Conservation (phyloP, 768 basidiomycete genomes). For the Suillus hirtellus region DNA sequence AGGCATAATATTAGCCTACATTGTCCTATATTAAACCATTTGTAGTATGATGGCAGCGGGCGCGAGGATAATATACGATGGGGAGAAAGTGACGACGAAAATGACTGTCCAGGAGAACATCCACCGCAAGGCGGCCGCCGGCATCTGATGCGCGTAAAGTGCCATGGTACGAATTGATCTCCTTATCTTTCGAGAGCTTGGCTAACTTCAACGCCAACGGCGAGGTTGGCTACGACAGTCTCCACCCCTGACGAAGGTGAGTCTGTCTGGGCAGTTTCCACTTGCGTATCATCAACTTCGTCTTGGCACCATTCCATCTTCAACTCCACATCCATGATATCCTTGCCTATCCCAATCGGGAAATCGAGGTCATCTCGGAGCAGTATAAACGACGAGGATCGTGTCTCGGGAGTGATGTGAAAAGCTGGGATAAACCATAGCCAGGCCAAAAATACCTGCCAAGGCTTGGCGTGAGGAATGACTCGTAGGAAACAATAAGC, state of each 20-base stretch:
- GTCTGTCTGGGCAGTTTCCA: neutral
- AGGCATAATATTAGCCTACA: neutral
- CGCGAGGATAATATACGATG: neutral
- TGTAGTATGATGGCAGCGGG: neutral
- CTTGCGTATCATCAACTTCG: neutral
- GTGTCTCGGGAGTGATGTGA: slow-evolving; percentile 61
- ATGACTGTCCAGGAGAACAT: neutral
- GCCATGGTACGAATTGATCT: neutral
- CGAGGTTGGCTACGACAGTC: neutral
- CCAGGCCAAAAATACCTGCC: slow-evolving; percentile 79
- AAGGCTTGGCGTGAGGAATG: slow-evolving; percentile 2
- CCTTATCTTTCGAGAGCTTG: slow-evolving; percentile 2
- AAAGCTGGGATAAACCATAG: slow-evolving; percentile 85
- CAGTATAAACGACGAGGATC: slow-evolving; percentile 40
- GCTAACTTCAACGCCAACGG: neutral
- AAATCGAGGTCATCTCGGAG: slow-evolving; percentile 74
- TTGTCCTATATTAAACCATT: neutral
- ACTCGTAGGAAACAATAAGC: slow-evolving; percentile 4
- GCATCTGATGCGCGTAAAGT: neutral
- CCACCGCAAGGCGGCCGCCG: neutral
- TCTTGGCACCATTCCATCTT: slow-evolving; percentile 49
- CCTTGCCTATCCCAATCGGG: slow-evolving; percentile 68
- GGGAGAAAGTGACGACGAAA: neutral
- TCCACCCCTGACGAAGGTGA: neutral
- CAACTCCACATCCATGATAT: slow-evolving; percentile 67